A percentile compares a stretch with the other conserved stretches of the same genome.
These are phyloP conservation scores for Avena sativa DNA, from an alignment of 176 grass and related monocot species.

Conservation along the genomic window DNA sequence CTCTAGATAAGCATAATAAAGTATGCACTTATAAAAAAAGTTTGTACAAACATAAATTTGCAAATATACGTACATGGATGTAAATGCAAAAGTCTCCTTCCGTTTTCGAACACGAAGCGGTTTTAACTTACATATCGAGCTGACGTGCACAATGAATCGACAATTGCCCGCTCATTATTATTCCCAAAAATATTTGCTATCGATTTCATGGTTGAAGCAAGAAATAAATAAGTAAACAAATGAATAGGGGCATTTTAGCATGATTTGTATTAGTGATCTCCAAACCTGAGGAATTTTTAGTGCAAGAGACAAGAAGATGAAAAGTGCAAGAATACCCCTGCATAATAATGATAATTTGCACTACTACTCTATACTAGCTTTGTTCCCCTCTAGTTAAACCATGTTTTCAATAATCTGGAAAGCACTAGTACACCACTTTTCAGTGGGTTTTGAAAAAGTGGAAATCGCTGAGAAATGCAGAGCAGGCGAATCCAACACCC, in stretches of 20 bases:
- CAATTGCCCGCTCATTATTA: neutral
- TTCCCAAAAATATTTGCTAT: neutral
- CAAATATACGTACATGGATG: neutral
- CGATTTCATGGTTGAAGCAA: neutral
- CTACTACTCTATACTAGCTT: neutral
- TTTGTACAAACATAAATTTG: neutral
- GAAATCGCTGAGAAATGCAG: slow-evolving; percentile 20
- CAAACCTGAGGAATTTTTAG: neutral
- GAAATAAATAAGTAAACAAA: neutral
- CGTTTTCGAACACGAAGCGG: neutral
- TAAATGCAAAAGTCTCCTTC: neutral
- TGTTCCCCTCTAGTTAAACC: slow-evolving; percentile 14
- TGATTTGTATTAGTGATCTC: neutral
- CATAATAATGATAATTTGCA: neutral
- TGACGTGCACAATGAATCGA: neutral
- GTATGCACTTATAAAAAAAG: neutral
- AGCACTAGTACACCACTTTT: slow-evolving; percentile 27
- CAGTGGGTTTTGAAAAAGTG: slow-evolving; percentile 30
- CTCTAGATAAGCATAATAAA: neutral
- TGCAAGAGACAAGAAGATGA: neutral
- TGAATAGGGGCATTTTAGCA: neutral
- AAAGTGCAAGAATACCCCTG: neutral
- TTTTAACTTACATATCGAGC: neutral
- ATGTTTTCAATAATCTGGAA: slow-evolving; percentile 24
- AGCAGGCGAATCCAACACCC: slow-evolving; percentile 43